phyloP scores from a whole-genome alignment of 306 rosid genomes.

The Biancaea sappan region DNA sequence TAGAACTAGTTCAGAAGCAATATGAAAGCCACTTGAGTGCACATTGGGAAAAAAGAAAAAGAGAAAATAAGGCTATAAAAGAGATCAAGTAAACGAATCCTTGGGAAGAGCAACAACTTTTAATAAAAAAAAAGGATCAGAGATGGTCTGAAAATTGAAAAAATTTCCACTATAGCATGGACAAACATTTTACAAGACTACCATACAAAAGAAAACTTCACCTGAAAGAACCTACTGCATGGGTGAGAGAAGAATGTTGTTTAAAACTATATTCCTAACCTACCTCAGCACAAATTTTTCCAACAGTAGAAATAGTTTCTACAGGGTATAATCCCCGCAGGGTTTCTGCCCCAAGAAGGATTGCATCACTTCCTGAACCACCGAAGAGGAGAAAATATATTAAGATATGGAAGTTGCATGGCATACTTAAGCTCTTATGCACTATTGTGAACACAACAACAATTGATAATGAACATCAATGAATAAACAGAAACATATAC shows the following conservation, averaged over 20 bases:
- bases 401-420: constrained; percentile 22
- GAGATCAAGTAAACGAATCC: neutral
- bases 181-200: neutral
- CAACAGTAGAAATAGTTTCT: constrained; percentile 86
- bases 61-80: neutral
- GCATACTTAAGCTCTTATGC: constrained; percentile 13
- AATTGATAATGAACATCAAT: constrained; percentile 16
- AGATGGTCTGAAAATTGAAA: neutral
- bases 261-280: constrained; percentile 25
- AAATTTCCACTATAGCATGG: neutral
- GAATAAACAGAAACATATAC: constrained; percentile 10
- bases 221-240: neutral
- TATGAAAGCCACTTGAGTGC: neutral
- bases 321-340: constrained; percentile 89
- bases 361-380: constrained; percentile 87
- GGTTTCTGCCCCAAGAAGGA: constrained; percentile 97
- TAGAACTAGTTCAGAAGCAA: neutral
- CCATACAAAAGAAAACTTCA: neutral
- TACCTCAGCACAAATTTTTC: constrained; percentile 93
- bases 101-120: neutral
- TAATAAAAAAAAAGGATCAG: constrained; percentile 11
- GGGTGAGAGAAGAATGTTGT: constrained; percentile 1
- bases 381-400: constrained; percentile 6
- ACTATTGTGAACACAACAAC: constrained; percentile 15
- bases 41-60: neutral